Evolutionary conservation across 768 basidiomycete species (phyloP).

Genomic region (Cystofilobasidium macerans): DNA sequence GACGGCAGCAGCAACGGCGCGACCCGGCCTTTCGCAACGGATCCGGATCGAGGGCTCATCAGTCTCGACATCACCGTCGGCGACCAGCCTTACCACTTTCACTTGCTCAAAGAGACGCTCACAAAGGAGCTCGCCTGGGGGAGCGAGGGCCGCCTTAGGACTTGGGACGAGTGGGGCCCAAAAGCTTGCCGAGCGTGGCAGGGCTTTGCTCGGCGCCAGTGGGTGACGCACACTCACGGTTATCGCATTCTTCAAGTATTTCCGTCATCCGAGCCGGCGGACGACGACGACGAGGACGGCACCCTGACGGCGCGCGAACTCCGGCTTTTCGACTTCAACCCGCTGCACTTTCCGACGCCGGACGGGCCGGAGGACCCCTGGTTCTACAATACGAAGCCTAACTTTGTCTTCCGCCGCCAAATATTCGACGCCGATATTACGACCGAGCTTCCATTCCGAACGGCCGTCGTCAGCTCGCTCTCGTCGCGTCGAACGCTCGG

Average conservation of each 20-base stretch:
- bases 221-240: not conserved
- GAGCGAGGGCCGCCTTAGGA: not conserved
- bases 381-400: not conserved
- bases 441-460: not conserved
- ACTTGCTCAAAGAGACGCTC: not conserved
- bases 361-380: not conserved
- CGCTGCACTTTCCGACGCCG: not conserved
- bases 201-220: not conserved
- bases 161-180: not conserved
- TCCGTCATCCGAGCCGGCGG: not conserved
- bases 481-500: not conserved
- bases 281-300: not conserved
- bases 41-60: not conserved
- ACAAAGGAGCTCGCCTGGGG: not conserved
- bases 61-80: slow-evolving; percentile 1
- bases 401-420: not conserved
- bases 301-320: not conserved
- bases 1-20: not conserved
- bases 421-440: not conserved
- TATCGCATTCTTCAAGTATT: not conserved
- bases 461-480: not conserved
- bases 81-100: not conserved
- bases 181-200: not conserved
- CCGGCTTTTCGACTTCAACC: not conserved
- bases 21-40: not conserved